phyloP scores from a whole-genome alignment of 345 rosid species.

The Tarenaya hassleriana region DNA sequence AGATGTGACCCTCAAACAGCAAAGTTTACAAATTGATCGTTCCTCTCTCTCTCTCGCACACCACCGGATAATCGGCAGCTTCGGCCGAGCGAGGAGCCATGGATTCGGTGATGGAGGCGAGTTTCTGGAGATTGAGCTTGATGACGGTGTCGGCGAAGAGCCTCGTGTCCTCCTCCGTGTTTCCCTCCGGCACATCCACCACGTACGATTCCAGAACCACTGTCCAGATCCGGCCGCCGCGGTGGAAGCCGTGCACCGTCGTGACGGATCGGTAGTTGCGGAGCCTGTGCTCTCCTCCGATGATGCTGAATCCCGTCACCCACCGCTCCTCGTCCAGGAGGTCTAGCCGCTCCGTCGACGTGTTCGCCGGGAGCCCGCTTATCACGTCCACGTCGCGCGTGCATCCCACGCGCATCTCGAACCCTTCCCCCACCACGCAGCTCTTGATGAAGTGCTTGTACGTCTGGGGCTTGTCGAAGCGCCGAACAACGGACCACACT shows the following conservation, averaged over 20 bases:
- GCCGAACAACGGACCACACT: slow-evolving; percentile 64
- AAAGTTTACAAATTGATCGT: neutral
- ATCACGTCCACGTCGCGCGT: slow-evolving; percentile 63
- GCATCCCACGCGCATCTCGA: slow-evolving; percentile 48
- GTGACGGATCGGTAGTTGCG: slow-evolving; percentile 76
- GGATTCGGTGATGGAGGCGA: slow-evolving; percentile 60
- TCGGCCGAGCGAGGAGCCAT: slow-evolving; percentile 16
- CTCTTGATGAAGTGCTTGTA: slow-evolving; percentile 80
- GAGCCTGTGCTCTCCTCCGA: slow-evolving; percentile 75
- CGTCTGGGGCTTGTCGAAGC: slow-evolving; percentile 62
- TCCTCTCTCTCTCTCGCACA: neutral
- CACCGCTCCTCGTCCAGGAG: slow-evolving; percentile 51
- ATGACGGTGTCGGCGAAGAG: slow-evolving; percentile 81
- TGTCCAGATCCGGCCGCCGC: slow-evolving; percentile 36
- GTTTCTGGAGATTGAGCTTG: slow-evolving; percentile 67
- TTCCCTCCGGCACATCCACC: slow-evolving; percentile 84
- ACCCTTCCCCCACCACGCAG: slow-evolving; percentile 39
- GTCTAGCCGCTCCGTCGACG: slow-evolving; percentile 73
- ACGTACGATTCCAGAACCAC: slow-evolving; percentile 74
- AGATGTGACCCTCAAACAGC: neutral
- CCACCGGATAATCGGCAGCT: slow-evolving; percentile 9
- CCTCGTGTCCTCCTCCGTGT: slow-evolving; percentile 89
- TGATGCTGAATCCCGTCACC: slow-evolving; percentile 60
- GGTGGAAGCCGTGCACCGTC: slow-evolving; percentile 50
- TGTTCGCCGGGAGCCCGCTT: slow-evolving; percentile 67